Percentiles rank a stretch among this genome's conserved stretches.
phyloP scores from a whole-genome alignment of 164 flowering plant species.

The Paratinospora sagittata region DNA sequence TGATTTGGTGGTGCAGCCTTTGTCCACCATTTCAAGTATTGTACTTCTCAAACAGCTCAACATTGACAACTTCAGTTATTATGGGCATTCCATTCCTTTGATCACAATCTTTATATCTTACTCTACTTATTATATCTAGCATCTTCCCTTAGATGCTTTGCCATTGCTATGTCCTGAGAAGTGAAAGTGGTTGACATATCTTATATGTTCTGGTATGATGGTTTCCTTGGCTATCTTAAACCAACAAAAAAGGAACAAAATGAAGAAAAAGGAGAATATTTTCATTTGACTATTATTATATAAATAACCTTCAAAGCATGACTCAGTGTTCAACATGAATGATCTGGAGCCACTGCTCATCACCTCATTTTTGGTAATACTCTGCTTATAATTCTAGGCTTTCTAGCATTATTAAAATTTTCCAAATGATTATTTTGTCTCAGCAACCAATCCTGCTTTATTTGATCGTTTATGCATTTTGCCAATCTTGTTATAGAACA shows the following conservation, averaged over 20 bases:
- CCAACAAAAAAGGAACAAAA: background rate
- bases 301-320: background rate
- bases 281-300: background rate
- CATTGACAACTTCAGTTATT: too few relatives aligned
- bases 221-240: background rate
- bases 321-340: background rate
- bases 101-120: background rate
- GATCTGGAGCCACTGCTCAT: background rate
- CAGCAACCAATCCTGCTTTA: background rate
- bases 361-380: background rate
- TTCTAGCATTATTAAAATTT: background rate
- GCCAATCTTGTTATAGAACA: slow-evolving; percentile 43
- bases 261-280: background rate
- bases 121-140: background rate
- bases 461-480: background rate
- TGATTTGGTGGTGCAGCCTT: too few relatives aligned
- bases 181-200: background rate
- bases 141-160: background rate
- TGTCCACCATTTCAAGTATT: too few relatives aligned
- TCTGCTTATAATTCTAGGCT: background rate
- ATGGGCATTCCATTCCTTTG: background rate
- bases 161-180: background rate
- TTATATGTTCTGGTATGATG: background rate
- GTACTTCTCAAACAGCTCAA: too few relatives aligned
- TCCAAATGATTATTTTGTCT: background rate